These are phyloP conservation scores for Conoideocrella luteorostrata DNA, from an alignment of 2,329 filamentous ascomycete genomes.

Conservation along the genomic window DNA sequence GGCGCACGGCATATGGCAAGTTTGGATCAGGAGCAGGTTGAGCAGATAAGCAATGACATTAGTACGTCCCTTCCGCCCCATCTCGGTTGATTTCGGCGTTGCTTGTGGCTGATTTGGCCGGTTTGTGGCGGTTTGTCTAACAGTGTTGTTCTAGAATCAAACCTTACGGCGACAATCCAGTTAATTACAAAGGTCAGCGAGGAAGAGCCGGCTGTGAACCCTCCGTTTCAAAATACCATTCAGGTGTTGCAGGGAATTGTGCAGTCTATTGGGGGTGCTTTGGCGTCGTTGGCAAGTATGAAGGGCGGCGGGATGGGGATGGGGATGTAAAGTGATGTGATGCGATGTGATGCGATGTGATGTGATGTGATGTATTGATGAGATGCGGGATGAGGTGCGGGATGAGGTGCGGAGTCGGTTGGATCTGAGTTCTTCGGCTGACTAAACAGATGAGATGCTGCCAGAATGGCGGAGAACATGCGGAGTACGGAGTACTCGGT, in stretches of 20 bases:
- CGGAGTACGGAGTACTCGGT: too few relatives aligned
- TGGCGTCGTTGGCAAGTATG: neutral
- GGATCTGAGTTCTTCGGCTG: too few relatives aligned
- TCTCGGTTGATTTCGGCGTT: neutral
- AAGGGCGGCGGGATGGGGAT: neutral
- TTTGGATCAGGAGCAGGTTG: neutral
- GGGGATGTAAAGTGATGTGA: neutral
- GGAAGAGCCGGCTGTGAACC: constrained; percentile 1
- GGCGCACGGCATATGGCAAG: neutral
- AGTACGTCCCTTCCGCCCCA: neutral
- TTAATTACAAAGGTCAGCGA: neutral
- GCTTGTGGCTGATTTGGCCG: neutral
- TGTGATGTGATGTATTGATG: too few relatives aligned
- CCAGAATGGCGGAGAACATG: too few relatives aligned
- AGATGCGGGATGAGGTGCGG: too few relatives aligned
- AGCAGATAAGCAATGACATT: neutral
- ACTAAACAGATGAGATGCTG: too few relatives aligned
- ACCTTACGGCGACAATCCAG: neutral
- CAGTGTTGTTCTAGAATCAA: neutral
- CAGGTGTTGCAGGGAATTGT: neutral
- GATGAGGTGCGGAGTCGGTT: too few relatives aligned
- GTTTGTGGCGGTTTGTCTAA: neutral
- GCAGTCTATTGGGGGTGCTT: neutral
- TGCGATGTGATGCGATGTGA: neutral
- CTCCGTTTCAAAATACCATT: neutral